Evolutionary conservation across 2,329 filamentous ascomycete genomes (phyloP).

Genomic region (Ampelomyces quisqualis): DNA sequence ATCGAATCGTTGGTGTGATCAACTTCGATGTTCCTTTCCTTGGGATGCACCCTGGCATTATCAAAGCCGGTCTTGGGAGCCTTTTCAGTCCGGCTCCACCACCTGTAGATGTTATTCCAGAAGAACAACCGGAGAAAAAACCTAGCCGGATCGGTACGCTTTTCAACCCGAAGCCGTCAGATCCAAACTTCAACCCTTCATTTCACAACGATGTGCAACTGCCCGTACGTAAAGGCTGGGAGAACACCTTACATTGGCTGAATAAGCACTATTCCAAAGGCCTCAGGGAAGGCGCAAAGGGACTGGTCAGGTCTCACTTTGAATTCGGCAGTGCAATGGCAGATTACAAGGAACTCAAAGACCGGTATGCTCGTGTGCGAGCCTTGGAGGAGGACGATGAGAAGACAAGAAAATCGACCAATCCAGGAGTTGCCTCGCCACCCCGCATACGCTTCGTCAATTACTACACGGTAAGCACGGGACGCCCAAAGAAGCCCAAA

Average conservation of each 20-base stretch:
- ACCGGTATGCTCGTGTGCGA: conserved; percentile 68
- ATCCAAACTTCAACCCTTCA: conserved; percentile 71
- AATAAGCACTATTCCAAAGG: conserved; percentile 75
- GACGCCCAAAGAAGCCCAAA: conserved; percentile 58
- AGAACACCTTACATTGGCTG: conserved; percentile 70
- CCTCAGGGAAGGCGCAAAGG: conserved; percentile 67
- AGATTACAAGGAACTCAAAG: conserved; percentile 69
- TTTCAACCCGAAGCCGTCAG: conserved; percentile 42
- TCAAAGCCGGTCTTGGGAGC: conserved; percentile 77
- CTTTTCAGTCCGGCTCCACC: conserved; percentile 60
- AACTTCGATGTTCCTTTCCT: conserved; percentile 85
- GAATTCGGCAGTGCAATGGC: conserved; percentile 82
- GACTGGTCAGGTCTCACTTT: conserved; percentile 75
- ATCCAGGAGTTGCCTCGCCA: conserved; percentile 35
- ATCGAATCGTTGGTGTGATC: conserved; percentile 76
- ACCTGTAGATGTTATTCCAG: conserved; percentile 27
- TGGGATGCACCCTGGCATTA: conserved; percentile 84
- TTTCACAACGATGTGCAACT: conserved; percentile 74
- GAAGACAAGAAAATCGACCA: conserved; percentile 31
- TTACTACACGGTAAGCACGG: conserved; percentile 86
- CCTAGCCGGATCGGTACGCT: conserved; percentile 40
- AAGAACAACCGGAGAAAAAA: conserved; percentile 15
- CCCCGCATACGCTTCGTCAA: conserved; percentile 76
- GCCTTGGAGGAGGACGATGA: conserved; percentile 70
- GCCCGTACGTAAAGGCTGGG: conserved; percentile 68